These are phyloP conservation scores for Eucalyptus tenuipes DNA, from an alignment of 345 rosid species.

Conservation along the genomic window DNA sequence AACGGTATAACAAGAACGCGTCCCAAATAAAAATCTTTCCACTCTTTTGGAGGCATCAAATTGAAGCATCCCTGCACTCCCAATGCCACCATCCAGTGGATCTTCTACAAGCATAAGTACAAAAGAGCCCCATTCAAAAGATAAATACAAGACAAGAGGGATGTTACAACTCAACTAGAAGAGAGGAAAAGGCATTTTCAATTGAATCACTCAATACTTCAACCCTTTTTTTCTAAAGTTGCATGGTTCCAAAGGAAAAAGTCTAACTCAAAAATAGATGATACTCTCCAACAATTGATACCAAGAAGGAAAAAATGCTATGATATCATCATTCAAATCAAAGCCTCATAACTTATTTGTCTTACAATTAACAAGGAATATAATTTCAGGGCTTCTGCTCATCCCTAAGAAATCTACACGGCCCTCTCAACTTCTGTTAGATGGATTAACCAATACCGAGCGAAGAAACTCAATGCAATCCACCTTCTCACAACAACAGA, in stretches of 20 bases:
- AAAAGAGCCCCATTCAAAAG: not conserved
- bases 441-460: not conserved
- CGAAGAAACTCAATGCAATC: not conserved
- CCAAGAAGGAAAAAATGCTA: not conserved
- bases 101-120: not conserved
- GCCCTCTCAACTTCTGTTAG: not conserved
- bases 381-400: not conserved
- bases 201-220: not conserved
- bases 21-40: not conserved
- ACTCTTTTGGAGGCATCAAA: not conserved
- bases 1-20: not conserved
- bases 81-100: not conserved
- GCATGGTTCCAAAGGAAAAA: not conserved
- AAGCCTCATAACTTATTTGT: not conserved
- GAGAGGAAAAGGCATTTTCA: not conserved
- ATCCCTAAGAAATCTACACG: not conserved
- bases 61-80: not conserved
- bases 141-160: not conserved
- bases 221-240: not conserved
- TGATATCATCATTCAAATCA: not conserved
- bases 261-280: not conserved
- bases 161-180: not conserved
- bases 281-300: not conserved
- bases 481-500: not conserved
- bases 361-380: not conserved